Conservation (phyloP, 2,329 filamentous ascomycete species). For the Colletotrichum sp. region DNA sequence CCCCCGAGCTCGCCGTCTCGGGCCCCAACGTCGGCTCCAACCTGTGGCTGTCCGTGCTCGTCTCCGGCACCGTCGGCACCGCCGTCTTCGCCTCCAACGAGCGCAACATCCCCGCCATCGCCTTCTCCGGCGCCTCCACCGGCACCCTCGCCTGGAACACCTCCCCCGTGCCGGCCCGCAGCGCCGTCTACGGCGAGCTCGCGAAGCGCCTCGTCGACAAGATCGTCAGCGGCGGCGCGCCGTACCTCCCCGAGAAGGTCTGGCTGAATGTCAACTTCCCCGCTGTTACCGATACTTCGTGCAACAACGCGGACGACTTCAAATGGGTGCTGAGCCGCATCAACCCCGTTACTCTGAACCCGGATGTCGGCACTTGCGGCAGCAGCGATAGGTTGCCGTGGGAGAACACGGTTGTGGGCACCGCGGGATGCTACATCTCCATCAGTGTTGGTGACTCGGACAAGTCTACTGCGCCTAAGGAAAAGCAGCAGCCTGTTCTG, state of each 20-base stretch:
- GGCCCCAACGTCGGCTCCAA: conserved; percentile 68
- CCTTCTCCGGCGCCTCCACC: conserved; percentile 64
- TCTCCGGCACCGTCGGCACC: conserved; percentile 73
- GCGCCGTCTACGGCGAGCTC: conserved; percentile 67
- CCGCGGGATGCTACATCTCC: conserved; percentile 63
- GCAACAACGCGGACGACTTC: conserved; percentile 59
- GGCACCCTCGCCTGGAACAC: conserved; percentile 59
- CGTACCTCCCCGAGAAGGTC: conserved; percentile 68
- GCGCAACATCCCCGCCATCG: conserved; percentile 66
- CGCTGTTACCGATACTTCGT: conserved; percentile 43
- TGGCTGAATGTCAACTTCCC: conserved; percentile 77
- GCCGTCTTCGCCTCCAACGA: conserved; percentile 62
- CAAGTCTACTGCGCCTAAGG: conserved; percentile 63
- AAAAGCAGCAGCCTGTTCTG: conserved; percentile 55
- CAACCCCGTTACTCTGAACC: conserved; percentile 55
- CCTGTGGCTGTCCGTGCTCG: conserved; percentile 57
- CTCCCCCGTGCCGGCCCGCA: conserved; percentile 55
- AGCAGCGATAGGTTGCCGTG: conserved; percentile 56
- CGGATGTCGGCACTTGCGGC: conserved; percentile 65
- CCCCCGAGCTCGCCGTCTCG: conserved; percentile 67
- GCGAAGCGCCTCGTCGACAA: conserved; percentile 61
- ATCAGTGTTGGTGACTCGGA: conserved; percentile 63
- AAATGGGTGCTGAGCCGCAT: conserved; percentile 69
- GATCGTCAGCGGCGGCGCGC: conserved; percentile 60
- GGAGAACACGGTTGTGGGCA: conserved; percentile 56